Base-by-base conservation (phyloP, 1,284 basidiomycete species). In the Pseudozyma sp. region DNA sequence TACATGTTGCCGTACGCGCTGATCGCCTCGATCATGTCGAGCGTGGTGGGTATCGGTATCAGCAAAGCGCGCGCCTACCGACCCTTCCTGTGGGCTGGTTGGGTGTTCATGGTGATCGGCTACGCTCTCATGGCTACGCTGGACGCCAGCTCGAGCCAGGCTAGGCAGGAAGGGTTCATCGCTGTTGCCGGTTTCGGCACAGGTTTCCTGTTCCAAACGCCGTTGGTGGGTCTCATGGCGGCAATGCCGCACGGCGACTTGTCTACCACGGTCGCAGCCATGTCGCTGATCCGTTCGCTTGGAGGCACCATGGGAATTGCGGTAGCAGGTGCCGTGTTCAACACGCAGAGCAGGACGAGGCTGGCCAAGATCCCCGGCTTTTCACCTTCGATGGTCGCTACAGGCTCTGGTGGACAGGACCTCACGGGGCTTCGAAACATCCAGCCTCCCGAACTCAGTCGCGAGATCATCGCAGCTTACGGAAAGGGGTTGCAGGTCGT, bases 1-100 rank as follows among this genome's bases (percentile, higher is more conserved):
- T 86, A 77, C 80, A 91, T 92, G 89, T 85, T 94, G 9, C 88
- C 93, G 0, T 94, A 87, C 82, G 92, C 91, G 0, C 87, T 93
- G 7, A 89, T 89, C 2, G 85, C 86, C 47, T 86, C 92, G 0
- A 5, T 89, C 10, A 82, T 89, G 7, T 90, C 91, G 29, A 87
- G 88, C 5, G 4, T 88, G 2, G 86, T 88, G 1, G 93, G 93
- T 16, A 77, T 91, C 9, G 31, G 90, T 19, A 86, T 93, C 37
- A 87, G 89, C 7, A 87, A 87, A 52, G 88, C 87, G 2, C 89
- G 89, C n/a, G 85, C 86, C 39, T 94, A 92, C 81, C 87, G 91
- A 39, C 85, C 85, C 0, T 85, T 90, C 42, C 89, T 92, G 70
- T 92, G 90, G 89, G 75, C 85, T 39, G 77, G 71, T 34, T 79